These are phyloP conservation scores for Ceratorhiza oryzae-sativae DNA, from an alignment of 1,284 basidiomycete species.

Conservation along the genomic window DNA sequence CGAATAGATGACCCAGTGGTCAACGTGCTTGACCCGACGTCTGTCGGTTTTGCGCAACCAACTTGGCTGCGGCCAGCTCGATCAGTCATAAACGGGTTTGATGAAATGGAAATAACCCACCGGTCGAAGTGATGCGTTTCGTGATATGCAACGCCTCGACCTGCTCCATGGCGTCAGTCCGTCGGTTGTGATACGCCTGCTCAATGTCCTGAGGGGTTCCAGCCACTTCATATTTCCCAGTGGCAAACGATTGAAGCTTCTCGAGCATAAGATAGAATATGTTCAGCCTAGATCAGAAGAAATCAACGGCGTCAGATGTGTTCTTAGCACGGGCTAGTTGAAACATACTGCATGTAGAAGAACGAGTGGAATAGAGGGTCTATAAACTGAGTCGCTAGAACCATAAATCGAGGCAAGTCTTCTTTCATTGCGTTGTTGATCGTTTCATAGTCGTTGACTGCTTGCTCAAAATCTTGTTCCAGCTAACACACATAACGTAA, in stretches of 20 bases:
- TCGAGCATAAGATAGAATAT: constrained; percentile 94
- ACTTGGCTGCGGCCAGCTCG: constrained; percentile 58
- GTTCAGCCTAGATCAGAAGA: constrained; percentile 69
- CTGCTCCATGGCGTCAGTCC: constrained; percentile 77
- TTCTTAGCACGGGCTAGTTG: neutral
- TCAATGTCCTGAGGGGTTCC: constrained; percentile 76
- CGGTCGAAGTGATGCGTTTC: constrained; percentile 82
- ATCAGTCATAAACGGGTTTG: neutral
- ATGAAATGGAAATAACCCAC: constrained; percentile 57
- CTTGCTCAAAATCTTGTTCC: constrained; percentile 97
- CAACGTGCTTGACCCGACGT: constrained; percentile 51
- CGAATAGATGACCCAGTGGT: constrained; percentile 44
- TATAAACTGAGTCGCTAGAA: constrained; percentile 87
- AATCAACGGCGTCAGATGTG: neutral
- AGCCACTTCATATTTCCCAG: constrained; percentile 80
- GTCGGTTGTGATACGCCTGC: constrained; percentile 77
- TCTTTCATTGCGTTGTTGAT: constrained; percentile 93
- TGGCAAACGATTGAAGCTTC: constrained; percentile 87
- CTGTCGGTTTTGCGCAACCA: constrained; percentile 58
- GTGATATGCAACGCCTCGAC: constrained; percentile 81
- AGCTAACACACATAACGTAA: constrained; percentile 62
- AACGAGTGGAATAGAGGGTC: constrained; percentile 97
- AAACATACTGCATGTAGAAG: constrained; percentile 97
- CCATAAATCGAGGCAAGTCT: constrained; percentile 92
- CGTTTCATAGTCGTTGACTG: constrained; percentile 95